Evolutionary conservation across 1,139 yeast genomes (phyloP).

Genomic region (Waltiozyma sp.): DNA sequence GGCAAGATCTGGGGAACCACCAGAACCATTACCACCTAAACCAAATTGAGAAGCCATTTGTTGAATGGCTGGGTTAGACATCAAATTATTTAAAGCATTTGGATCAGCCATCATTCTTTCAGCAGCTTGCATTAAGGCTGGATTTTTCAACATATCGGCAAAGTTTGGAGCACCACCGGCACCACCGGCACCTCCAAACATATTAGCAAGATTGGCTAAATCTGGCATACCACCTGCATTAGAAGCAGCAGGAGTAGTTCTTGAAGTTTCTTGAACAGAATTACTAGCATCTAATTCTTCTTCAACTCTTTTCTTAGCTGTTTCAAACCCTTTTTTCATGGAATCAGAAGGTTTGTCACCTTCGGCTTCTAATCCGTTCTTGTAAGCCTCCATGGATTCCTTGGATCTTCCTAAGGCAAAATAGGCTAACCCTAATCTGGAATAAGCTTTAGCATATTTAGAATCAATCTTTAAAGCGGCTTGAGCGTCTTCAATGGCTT

Average conservation of each 20-base stretch:
- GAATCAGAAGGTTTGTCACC: constrained; percentile 80
- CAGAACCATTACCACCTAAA: constrained; percentile 26
- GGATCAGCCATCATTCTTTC: constrained; percentile 91
- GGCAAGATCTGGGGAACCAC: constrained; percentile 46
- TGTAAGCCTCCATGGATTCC: constrained; percentile 85
- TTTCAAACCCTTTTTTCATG: constrained; percentile 88
- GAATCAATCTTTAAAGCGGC: constrained; percentile 72
- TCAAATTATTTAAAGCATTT: constrained; percentile 58
- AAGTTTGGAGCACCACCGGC: constrained; percentile 50
- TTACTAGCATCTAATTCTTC: constrained; percentile 44
- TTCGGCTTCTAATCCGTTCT: constrained; percentile 76
- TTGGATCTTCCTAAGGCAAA: constrained; percentile 84
- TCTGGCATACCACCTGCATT: constrained; percentile 59
- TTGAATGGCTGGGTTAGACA: constrained; percentile 71
- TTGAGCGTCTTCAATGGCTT: constrained; percentile 78
- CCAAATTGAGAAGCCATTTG: constrained; percentile 70
- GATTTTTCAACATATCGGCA: constrained; percentile 68
- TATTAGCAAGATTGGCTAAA: constrained; percentile 34
- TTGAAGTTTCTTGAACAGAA: constrained; percentile 21
- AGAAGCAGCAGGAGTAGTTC: constrained; percentile 16
- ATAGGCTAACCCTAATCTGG: constrained; percentile 88
- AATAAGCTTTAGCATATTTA: constrained; percentile 80
- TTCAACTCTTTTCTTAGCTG: constrained; percentile 78
- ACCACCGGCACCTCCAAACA: constrained; percentile 57
- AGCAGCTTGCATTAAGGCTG: constrained; percentile 87